Evolutionary conservation across 208 protist species (phyloP).

Genomic region (Crithidia thermophila): DNA sequence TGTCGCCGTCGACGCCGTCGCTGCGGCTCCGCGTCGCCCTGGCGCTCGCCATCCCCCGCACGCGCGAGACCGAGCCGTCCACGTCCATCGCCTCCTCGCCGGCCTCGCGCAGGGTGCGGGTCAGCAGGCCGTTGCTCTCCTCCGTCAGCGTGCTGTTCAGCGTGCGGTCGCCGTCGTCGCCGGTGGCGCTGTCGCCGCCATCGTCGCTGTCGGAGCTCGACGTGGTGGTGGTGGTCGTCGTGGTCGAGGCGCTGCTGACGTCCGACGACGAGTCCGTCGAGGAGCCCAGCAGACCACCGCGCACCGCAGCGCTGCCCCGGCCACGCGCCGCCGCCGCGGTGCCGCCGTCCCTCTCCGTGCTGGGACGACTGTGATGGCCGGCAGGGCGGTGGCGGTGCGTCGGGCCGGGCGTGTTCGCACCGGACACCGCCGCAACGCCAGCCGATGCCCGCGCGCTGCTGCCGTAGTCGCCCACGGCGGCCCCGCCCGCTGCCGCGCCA

Average conservation of each 20-base stretch:
- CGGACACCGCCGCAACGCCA: background rate
- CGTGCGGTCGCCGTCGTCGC: conserved; percentile 7
- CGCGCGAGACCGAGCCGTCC: background rate
- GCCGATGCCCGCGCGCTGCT: background rate
- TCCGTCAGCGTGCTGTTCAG: conserved; percentile 22
- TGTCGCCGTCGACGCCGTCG: conserved; percentile 8
- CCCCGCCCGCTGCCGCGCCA: background rate
- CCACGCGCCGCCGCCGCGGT: background rate
- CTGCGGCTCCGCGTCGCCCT: conserved; percentile 1
- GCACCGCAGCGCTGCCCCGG: background rate
- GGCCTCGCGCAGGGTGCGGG: background rate
- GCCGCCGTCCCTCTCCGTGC: background rate
- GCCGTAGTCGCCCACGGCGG: background rate
- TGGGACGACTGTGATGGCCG: background rate
- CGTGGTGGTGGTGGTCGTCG: conserved; percentile 22
- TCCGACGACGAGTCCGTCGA: conserved; percentile 4
- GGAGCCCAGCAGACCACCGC: background rate
- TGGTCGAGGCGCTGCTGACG: conserved; percentile 5
- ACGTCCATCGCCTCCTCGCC: conserved; percentile 9
- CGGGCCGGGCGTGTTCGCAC: background rate
- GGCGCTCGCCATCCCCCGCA: background rate
- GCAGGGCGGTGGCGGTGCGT: background rate
- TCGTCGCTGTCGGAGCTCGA: background rate
- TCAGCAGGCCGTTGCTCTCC: conserved; percentile 4
- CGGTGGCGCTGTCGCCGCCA: background rate